Percentiles rank a stretch among this genome's conserved stretches.
Evolutionary conservation across 306 rosid genomes (phyloP).

Genomic region (Styphnolobium japonicum): DNA sequence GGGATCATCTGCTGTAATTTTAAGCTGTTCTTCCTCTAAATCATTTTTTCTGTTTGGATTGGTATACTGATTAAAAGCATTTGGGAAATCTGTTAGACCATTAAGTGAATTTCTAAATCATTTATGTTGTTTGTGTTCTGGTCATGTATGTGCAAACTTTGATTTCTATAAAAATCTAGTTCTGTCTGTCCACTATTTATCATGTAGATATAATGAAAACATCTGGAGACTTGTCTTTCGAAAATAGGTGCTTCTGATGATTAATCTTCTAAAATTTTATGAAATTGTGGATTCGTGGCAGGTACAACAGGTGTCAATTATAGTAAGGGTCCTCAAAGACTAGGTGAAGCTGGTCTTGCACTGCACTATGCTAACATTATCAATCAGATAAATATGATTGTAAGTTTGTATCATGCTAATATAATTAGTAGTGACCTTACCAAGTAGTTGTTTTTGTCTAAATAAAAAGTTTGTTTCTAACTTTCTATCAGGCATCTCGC

Average conservation of each 20-base stretch:
- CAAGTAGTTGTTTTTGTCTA: not conserved
- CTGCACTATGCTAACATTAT: slow-evolving; percentile 87
- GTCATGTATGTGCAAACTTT: not conserved
- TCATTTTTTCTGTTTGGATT: not conserved
- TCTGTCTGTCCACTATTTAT: not conserved
- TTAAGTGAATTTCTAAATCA: not conserved
- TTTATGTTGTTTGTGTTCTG: not conserved
- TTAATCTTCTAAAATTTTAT: not conserved
- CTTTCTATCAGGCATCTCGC: slow-evolving; percentile 62
- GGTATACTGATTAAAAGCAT: not conserved
- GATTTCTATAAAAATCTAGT: not conserved
- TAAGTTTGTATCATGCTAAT: slow-evolving; percentile 39
- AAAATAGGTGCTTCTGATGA: slow-evolving; percentile 5
- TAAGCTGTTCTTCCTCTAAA: not conserved
- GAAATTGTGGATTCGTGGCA: slow-evolving; percentile 29
- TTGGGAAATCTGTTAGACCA: slow-evolving; percentile 1
- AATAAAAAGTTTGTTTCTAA: not conserved
- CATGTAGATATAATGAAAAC: not conserved
- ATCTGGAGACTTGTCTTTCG: not conserved
- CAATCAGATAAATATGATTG: slow-evolving; percentile 78
- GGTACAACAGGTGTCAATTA: slow-evolving; percentile 26
- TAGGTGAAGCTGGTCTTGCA: slow-evolving; percentile 91
- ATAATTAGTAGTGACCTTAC: not conserved
- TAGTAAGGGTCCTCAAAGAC: slow-evolving; percentile 42
- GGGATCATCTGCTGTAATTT: not conserved